Base-by-base conservation (phyloP, 805 yeast genomes). In the Ogataea haglerorum region DNA sequence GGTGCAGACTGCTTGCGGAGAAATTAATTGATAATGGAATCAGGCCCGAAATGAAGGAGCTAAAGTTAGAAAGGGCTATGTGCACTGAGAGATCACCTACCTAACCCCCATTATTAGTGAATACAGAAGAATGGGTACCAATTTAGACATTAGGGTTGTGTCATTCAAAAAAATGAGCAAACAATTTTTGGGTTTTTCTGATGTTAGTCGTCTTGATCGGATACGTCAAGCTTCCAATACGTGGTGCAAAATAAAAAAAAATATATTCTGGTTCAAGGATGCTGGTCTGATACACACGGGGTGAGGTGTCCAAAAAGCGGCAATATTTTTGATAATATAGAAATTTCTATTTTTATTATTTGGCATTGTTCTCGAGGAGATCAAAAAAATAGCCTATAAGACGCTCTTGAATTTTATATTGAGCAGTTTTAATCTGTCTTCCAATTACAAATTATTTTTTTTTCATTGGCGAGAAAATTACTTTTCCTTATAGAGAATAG, bases 1-100 rank as follows among this genome's bases (percentile, higher is more conserved):
- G 48, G 24, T 65, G 58, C 28, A 75, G 52, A 32, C 56, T 56
- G 10, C 48, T 37, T 2, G 60, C 52, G 3, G 59, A 45, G n/a
- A 57, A 37, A 3, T 46, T 40, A 13, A 57, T 26, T 1, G 53
- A 29, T 7, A 61, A 30, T 2, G 67, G 65, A 10, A 60, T 37
- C 21, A 58, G 32, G 7, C 67, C 64, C 12, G 62, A 53, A 1
- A 51, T 13, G 29, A 57, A 56, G 16, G 63, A 60, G 37, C 63
- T 52, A 13, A 14, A 22, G 24, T 35, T 25, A 30, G 30, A 24
- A 24, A n/a, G 1, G 27, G 27, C 27, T 13, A 22, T 7, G 10
- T 10, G 10, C n/a, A n/a, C 18, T 10, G 5, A 4, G n/a, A 10
- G 4, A 5, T 13, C 8, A 42, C 53, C 18, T 42, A 47, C 49